phyloP scores from a whole-genome alignment of 139 green algal genomes.

The Coelastrella sp. region DNA sequence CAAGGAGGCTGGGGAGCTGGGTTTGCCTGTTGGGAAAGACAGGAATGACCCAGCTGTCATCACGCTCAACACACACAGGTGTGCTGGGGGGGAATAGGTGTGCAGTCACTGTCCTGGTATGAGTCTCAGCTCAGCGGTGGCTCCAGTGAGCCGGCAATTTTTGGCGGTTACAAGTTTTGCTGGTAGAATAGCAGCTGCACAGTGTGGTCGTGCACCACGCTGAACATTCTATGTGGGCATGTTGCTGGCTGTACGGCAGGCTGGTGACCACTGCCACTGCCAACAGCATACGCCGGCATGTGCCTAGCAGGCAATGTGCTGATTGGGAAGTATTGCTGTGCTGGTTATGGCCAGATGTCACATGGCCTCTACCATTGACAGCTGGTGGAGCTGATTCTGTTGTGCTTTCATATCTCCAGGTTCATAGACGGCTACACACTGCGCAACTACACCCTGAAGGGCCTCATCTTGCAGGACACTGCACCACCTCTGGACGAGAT shows the following conservation, averaged over 20 bases:
- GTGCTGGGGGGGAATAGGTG: not conserved
- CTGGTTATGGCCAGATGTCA: too few species aligned
- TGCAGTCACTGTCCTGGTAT: not conserved
- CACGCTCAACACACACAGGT: constrained; percentile 42
- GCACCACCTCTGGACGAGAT: constrained; percentile 93
- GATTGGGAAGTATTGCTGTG: too few species aligned
- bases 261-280: too few species aligned
- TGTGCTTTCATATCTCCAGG: constrained; percentile 6
- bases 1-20: constrained; percentile 64
- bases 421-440: constrained; percentile 91
- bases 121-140: not conserved
- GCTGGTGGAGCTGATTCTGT: too few species aligned
- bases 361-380: too few species aligned
- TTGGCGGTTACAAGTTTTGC: not conserved
- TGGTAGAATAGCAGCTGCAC: too few species aligned
- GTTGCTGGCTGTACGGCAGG: too few species aligned
- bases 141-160: not conserved
- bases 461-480: constrained; percentile 58
- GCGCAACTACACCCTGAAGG: constrained; percentile 80
- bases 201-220: too few species aligned
- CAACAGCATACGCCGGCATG: too few species aligned
- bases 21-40: constrained; percentile 58
- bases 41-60: constrained; percentile 41
- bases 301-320: too few species aligned
- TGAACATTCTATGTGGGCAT: too few species aligned